Conservation (phyloP, 495 filamentous ascomycete genomes). For the Tuber magnatum region DNA sequence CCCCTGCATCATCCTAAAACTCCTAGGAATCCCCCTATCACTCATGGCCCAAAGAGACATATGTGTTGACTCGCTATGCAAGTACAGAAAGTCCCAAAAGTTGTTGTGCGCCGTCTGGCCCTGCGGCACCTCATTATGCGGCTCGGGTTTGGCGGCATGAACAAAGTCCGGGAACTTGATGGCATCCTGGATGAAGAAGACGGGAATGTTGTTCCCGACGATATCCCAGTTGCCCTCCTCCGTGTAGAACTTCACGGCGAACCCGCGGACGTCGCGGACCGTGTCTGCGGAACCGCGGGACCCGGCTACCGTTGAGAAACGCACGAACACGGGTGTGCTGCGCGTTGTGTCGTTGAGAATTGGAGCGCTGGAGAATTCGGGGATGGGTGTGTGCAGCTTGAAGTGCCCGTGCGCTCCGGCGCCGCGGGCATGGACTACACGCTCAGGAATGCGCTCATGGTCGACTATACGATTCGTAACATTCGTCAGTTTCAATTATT, state of each 20-base stretch:
- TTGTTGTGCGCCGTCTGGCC: slow-evolving; percentile 64
- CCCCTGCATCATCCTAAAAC: slow-evolving; percentile 82
- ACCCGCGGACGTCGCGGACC: slow-evolving; percentile 67
- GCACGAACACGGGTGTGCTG: slow-evolving; percentile 63
- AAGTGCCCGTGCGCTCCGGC: slow-evolving; percentile 79
- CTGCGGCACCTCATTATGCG: slow-evolving; percentile 64
- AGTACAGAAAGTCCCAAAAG: slow-evolving; percentile 61
- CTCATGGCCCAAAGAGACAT: slow-evolving; percentile 81
- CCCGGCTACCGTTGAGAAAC: slow-evolving; percentile 69
- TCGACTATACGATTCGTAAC: slow-evolving; percentile 52
- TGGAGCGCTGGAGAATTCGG: slow-evolving; percentile 61
- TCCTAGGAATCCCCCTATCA: slow-evolving; percentile 72
- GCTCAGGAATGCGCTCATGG: slow-evolving; percentile 80
- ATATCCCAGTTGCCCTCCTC: slow-evolving; percentile 55
- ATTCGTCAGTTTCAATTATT: slow-evolving; percentile 9
- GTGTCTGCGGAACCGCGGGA: slow-evolving; percentile 64
- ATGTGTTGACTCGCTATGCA: slow-evolving; percentile 70
- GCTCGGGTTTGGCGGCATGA: slow-evolving; percentile 65
- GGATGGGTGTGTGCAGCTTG: slow-evolving; percentile 55
- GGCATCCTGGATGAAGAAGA: slow-evolving; percentile 56
- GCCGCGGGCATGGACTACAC: slow-evolving; percentile 83
- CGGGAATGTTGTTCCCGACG: slow-evolving; percentile 42
- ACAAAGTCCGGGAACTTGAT: slow-evolving; percentile 70
- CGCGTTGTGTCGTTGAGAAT: slow-evolving; percentile 74
- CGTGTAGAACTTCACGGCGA: slow-evolving; percentile 67